Evolutionary conservation across 371 early-diverging fungal species (phyloP).

Genomic region (Smittium culicis): DNA sequence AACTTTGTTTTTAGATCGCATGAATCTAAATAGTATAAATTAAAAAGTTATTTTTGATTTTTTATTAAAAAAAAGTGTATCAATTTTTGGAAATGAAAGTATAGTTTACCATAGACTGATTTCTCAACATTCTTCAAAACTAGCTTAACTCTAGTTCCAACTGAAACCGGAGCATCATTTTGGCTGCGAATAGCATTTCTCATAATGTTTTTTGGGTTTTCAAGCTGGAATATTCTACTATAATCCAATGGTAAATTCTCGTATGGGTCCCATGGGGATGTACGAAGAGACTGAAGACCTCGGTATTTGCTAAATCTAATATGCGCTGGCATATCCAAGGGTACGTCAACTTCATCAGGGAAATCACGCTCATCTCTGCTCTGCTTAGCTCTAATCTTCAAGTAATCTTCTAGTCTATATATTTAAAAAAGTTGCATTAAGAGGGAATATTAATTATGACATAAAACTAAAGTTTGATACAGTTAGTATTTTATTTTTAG

Average conservation of each 20-base stretch:
- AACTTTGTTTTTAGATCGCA: conserved; percentile 7
- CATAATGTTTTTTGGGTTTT: conserved; percentile 65
- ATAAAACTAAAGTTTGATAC: too few species aligned
- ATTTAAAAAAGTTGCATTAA: not conserved
- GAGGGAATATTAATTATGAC: too few species aligned
- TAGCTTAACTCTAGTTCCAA: conserved; percentile 26
- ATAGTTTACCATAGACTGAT: conserved; percentile 8
- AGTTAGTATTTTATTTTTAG: too few species aligned
- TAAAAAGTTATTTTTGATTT: too few species aligned
- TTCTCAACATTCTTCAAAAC: conserved; percentile 21
- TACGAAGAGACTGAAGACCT: conserved; percentile 81
- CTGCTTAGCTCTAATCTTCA: conserved; percentile 51
- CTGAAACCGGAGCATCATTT: conserved; percentile 17
- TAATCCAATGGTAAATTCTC: conserved; percentile 93
- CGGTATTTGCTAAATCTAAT: conserved; percentile 82
- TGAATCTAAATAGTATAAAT: conserved; percentile 4
- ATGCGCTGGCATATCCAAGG: conserved; percentile 66
- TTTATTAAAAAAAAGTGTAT: not conserved
- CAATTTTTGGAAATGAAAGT: not conserved
- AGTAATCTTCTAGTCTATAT: conserved; percentile 33
- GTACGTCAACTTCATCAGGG: conserved; percentile 94
- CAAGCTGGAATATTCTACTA: conserved; percentile 85
- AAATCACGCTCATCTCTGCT: conserved; percentile 65
- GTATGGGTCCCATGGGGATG: conserved; percentile 93
- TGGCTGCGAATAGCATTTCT: conserved; percentile 42